These are phyloP conservation scores for Leccinum fuscescens DNA, from an alignment of 1,284 basidiomycete species.

Conservation along the genomic window DNA sequence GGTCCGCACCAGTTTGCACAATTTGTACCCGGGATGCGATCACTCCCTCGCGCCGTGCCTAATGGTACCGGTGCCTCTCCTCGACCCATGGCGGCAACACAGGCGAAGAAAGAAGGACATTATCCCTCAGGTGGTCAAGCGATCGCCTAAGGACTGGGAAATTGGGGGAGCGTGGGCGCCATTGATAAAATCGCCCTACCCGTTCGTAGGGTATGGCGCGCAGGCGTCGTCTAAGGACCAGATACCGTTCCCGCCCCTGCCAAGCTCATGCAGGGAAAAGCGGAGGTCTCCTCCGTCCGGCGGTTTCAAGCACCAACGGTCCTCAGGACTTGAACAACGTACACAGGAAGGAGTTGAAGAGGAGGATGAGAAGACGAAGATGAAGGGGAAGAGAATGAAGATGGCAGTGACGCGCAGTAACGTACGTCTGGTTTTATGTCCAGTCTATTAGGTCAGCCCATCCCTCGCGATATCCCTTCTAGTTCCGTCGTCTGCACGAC, in stretches of 20 bases:
- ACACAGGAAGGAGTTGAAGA: conserved; percentile 40
- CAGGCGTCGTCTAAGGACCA: conserved; percentile 57
- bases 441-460: conserved; percentile 66
- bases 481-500: conserved; percentile 51
- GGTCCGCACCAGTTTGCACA: conserved; percentile 43
- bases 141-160: conserved; percentile 39
- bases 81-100: conserved; percentile 45
- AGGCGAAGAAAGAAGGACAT: conserved; percentile 22
- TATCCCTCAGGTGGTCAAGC: conserved; percentile 43
- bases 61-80: conserved; percentile 60
- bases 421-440: conserved; percentile 76
- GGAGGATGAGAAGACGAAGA: conserved; percentile 38
- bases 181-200: conserved; percentile 53
- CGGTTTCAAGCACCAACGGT: conserved; percentile 17
- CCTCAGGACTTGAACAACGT: conserved; percentile 16
- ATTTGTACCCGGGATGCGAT: conserved; percentile 46
- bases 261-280: conserved; percentile 40
- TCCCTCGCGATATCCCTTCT: conserved; percentile 70
- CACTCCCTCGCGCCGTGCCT: conserved; percentile 52
- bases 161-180: conserved; percentile 37
- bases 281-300: conserved; percentile 27
- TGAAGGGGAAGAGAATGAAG: conserved; percentile 34
- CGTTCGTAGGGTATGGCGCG: conserved; percentile 55
- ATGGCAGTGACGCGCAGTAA: conserved; percentile 45
- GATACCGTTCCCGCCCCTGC: conserved; percentile 71